A percentile compares a stretch with the other conserved stretches of the same genome.
Conservation (phyloP, 345 rosid genomes). For the Gossypium stocksii region DNA sequence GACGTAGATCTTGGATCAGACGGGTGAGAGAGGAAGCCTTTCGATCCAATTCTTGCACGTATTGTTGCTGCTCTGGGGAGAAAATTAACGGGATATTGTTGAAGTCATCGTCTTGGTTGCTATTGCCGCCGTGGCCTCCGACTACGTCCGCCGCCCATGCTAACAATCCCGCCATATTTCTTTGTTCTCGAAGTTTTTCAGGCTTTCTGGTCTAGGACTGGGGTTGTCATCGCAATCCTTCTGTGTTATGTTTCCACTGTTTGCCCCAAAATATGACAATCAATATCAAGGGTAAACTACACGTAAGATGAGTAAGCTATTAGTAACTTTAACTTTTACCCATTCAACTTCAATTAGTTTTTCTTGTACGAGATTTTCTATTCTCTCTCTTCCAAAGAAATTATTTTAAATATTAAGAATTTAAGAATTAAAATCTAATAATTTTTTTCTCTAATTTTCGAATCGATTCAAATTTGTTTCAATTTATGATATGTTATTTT, state of each 20-base stretch:
- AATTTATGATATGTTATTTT: too few relatives aligned
- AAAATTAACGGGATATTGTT: conserved; percentile 45
- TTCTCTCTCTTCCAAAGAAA: too few relatives aligned
- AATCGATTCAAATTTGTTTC: too few relatives aligned
- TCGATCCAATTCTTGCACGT: conserved; percentile 61
- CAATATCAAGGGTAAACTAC: too few relatives aligned
- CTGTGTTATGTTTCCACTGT: neutral
- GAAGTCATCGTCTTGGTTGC: conserved; percentile 32
- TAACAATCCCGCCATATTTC: conserved; percentile 68
- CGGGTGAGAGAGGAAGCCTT: conserved; percentile 73
- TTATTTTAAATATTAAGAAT: too few relatives aligned
- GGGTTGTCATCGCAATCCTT: neutral
- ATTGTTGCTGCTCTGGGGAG: conserved; percentile 60
- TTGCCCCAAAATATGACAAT: neutral
- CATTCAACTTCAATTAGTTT: too few relatives aligned
- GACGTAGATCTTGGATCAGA: conserved; percentile 81
- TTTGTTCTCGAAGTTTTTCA: neutral
- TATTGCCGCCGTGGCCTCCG: conserved; percentile 45
- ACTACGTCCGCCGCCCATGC: conserved; percentile 98
- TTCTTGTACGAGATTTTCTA: too few relatives aligned
- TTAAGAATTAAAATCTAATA: too few relatives aligned
- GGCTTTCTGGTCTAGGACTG: neutral
- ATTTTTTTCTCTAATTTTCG: too few relatives aligned
- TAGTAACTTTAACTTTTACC: too few relatives aligned
- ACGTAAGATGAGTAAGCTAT: too few relatives aligned